These are phyloP conservation scores for Fusarium buxicola DNA, from an alignment of 2,329 filamentous ascomycete genomes.

Conservation along the genomic window DNA sequence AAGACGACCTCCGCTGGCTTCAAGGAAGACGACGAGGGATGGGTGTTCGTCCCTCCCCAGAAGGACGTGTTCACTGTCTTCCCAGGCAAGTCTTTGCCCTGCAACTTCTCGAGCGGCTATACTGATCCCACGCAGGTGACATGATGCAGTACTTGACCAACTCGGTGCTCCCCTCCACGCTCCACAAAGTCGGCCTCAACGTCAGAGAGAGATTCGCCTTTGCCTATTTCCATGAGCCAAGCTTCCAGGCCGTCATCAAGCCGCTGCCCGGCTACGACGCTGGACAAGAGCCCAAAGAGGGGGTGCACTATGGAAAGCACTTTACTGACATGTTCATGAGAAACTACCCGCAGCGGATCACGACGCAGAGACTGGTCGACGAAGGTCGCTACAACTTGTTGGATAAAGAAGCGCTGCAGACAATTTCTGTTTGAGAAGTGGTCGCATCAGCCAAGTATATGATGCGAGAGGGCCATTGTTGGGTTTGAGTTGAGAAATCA, in stretches of 20 bases:
- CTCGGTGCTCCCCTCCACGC: constrained; percentile 58
- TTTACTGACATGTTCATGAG: constrained; percentile 64
- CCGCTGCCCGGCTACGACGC: constrained; percentile 55
- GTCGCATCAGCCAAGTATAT: not conserved
- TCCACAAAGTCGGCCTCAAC: constrained; percentile 64
- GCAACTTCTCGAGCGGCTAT: not conserved
- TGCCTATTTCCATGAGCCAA: constrained; percentile 65
- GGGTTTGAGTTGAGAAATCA: no score
- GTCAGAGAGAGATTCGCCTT: constrained; percentile 60
- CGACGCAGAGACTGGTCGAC: constrained; percentile 49
- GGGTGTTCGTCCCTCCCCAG: constrained; percentile 61
- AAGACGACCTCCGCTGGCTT: constrained; percentile 57
- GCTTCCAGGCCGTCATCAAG: constrained; percentile 58
- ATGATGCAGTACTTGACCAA: constrained; percentile 65
- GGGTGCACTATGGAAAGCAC: constrained; percentile 63
- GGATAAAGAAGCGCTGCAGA: constrained; percentile 3
- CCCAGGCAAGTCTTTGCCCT: constrained; percentile 50
- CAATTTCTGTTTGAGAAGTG: not conserved
- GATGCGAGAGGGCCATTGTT: no score
- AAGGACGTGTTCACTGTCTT: constrained; percentile 61
- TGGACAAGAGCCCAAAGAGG: constrained; percentile 48
- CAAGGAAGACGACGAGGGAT: constrained; percentile 58
- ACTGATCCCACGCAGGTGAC: constrained; percentile 51
- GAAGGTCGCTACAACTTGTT: constrained; percentile 12
- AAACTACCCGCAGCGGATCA: constrained; percentile 61